Evolutionary conservation across 73 alveolate species (phyloP).

Genomic region (Stentor coeruleus): DNA sequence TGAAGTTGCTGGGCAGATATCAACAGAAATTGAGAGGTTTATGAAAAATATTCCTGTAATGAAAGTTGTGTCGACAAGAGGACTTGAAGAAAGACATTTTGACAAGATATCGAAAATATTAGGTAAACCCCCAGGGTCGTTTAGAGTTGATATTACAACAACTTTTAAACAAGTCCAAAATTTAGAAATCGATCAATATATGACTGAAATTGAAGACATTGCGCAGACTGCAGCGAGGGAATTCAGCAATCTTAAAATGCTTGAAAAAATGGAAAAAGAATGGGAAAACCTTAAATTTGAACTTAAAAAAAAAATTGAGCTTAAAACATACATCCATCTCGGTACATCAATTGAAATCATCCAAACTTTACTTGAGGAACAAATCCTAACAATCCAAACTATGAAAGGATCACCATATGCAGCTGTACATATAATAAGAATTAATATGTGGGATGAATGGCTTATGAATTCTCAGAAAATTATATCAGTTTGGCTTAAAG

Average conservation of each 20-base stretch:
- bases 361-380: conserved; percentile 74
- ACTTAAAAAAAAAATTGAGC: conserved; percentile 63
- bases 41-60: conserved; percentile 57
- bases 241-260: conserved; percentile 62
- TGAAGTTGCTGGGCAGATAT: background rate
- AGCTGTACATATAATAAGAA: conserved; percentile 73
- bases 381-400: conserved; percentile 70
- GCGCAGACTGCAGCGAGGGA: conserved; percentile 82
- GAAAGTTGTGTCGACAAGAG: conserved; percentile 75
- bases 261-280: conserved; percentile 76
- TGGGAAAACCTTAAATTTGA: conserved; percentile 75
- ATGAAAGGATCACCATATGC: conserved; percentile 83
- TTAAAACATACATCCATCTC: conserved; percentile 61
- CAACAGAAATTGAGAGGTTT: background rate
- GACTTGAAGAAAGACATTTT: conserved; percentile 96
- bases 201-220: conserved; percentile 59
- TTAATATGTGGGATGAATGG: conserved; percentile 92
- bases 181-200: conserved; percentile 43
- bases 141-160: conserved; percentile 26
- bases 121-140: background rate
- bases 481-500: conserved; percentile 92
- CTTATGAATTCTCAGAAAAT: conserved; percentile 68
- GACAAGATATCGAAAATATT: conserved; percentile 77
- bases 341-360: conserved; percentile 81
- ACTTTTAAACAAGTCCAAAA: conserved; percentile 31